Conservation (phyloP, 768 basidiomycete species). For the Scleroderma citrinum region DNA sequence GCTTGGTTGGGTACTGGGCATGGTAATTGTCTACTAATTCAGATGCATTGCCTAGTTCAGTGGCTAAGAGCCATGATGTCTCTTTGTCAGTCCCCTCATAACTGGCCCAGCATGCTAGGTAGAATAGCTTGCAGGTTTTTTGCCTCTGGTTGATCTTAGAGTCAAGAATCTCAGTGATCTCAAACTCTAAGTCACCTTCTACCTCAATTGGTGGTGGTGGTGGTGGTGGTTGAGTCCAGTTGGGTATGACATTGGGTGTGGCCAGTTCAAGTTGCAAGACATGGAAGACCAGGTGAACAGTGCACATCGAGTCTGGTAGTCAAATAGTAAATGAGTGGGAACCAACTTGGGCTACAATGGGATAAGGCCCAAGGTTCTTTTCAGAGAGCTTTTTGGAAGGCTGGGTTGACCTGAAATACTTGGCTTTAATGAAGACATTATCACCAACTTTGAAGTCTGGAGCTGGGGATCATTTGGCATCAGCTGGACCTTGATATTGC, state of each 20-base stretch:
- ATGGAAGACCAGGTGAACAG: conserved; percentile 7
- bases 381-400: background rate
- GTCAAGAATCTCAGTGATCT: conserved; percentile 12
- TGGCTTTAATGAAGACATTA: conserved; percentile 10
- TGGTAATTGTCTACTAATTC: background rate
- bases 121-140: background rate
- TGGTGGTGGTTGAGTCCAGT: conserved; percentile 4
- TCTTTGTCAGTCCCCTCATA: conserved; percentile 13
- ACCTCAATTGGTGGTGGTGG: conserved; percentile 7
- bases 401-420: background rate
- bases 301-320: conserved; percentile 12
- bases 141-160: conserved; percentile 5
- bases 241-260: background rate
- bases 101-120: conserved; percentile 9
- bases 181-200: conserved; percentile 8
- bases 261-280: conserved; percentile 1
- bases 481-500: conserved; percentile 6
- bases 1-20: background rate
- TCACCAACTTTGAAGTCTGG: conserved; percentile 24
- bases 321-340: conserved; percentile 17
- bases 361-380: conserved; percentile 15
- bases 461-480: conserved; percentile 25
- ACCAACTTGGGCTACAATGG: conserved; percentile 14
- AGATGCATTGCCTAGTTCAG: background rate
- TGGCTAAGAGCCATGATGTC: conserved; percentile 10